Evolutionary conservation across 495 filamentous ascomycete species (phyloP).

Genomic region (Cladorrhinum samala): DNA sequence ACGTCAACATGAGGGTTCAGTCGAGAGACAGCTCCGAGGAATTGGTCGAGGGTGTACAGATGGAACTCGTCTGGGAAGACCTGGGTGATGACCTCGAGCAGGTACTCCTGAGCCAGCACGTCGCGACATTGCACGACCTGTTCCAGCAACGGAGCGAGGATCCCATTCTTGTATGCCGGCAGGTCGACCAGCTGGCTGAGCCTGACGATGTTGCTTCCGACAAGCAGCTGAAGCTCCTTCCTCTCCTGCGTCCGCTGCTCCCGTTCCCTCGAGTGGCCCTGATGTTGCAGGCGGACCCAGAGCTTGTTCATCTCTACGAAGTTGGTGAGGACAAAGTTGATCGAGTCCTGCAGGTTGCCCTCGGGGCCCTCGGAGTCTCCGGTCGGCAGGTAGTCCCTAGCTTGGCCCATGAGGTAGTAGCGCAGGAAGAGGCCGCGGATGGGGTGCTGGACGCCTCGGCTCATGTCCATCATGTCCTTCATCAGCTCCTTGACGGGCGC

Average conservation of each 20-base stretch:
- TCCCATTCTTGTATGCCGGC: conserved; percentile 84
- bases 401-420: conserved; percentile 93
- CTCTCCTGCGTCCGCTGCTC: conserved; percentile 90
- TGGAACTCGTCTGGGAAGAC: conserved; percentile 99
- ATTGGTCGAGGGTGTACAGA: conserved; percentile 88
- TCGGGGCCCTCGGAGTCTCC: conserved; percentile 87
- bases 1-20: conserved; percentile 94
- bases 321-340: conserved; percentile 95
- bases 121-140: conserved; percentile 98
- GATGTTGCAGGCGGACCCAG: conserved; percentile 95
- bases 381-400: conserved; percentile 75
- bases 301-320: conserved; percentile 99
- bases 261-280: conserved; percentile 90
- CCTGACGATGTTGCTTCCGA: conserved; percentile 91
- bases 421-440: conserved; percentile 89
- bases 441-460: conserved; percentile 91
- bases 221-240: conserved; percentile 89
- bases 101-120: conserved; percentile 94
- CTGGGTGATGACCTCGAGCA: conserved; percentile 95
- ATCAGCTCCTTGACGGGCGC: conserved; percentile 99
- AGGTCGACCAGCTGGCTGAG: conserved; percentile 94
- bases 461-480: conserved; percentile 99
- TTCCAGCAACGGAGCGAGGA: conserved; percentile 82
- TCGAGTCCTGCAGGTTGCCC: conserved; percentile 93
- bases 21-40: conserved; percentile 83